Conservation (phyloP, 2,329 filamentous ascomycete genomes). For the Periconia digitata region DNA sequence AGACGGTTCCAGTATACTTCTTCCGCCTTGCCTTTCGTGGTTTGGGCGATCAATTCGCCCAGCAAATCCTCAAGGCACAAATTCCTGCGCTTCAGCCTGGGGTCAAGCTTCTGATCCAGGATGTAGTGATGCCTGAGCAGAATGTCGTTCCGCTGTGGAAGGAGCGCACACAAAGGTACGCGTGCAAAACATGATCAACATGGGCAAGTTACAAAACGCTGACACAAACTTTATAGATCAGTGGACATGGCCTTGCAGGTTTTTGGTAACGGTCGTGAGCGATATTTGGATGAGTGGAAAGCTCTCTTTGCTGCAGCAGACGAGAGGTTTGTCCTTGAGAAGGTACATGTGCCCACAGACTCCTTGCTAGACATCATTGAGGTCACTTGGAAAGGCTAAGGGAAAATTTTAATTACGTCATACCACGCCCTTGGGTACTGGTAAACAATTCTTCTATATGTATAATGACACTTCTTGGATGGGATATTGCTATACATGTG, state of each 20-base stretch:
- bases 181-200: background rate
- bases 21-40: constrained; percentile 15
- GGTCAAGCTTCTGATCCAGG: constrained; percentile 14
- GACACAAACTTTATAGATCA: constrained; percentile 10
- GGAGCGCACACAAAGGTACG: constrained; percentile 12
- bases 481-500: too few relatives aligned
- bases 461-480: background rate
- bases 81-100: constrained; percentile 14
- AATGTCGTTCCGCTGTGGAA: constrained; percentile 11
- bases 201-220: background rate
- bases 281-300: constrained; percentile 17
- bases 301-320: constrained; percentile 14
- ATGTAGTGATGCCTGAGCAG: constrained; percentile 14
- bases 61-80: constrained; percentile 10
- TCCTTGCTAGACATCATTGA: constrained; percentile 12
- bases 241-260: constrained; percentile 12
- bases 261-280: constrained; percentile 14
- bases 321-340: constrained; percentile 12
- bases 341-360: constrained; percentile 13
- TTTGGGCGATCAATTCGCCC: constrained; percentile 7
- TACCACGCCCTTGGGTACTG: too few relatives aligned
- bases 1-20: constrained; percentile 13
- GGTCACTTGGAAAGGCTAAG: constrained; percentile 13
- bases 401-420: background rate
- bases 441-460: too few relatives aligned